phyloP scores from a whole-genome alignment of 176 grass and related monocot species.

The Oryza longistaminata region DNA sequence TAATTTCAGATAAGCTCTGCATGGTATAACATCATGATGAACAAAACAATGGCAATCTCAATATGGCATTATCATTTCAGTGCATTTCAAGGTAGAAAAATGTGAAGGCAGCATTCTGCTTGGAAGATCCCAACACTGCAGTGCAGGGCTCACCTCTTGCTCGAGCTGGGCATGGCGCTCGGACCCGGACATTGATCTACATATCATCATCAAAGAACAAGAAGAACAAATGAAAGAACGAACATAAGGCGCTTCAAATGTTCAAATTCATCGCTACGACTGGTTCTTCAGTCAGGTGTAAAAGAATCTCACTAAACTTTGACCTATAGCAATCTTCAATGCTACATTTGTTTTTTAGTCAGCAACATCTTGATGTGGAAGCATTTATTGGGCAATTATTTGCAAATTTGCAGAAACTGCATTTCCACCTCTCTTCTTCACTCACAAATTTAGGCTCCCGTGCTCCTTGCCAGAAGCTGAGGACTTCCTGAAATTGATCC shows the following conservation, averaged over 20 bases:
- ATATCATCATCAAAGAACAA: background rate
- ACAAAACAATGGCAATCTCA: background rate
- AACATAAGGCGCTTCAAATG: background rate
- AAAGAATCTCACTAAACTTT: background rate
- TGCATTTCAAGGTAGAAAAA: background rate
- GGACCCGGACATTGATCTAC: conserved; percentile 36
- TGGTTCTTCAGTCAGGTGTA: background rate
- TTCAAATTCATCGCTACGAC: background rate
- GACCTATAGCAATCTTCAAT: conserved; percentile 16
- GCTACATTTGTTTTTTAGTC: background rate
- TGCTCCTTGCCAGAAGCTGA: conserved; percentile 59
- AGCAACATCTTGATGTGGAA: conserved; percentile 19
- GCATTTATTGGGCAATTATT: conserved; percentile 47
- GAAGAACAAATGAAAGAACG: background rate
- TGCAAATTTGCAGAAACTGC: conserved; percentile 60
- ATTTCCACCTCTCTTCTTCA: conserved; percentile 78
- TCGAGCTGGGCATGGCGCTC: conserved; percentile 87
- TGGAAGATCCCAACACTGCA: background rate
- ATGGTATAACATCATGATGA: background rate
- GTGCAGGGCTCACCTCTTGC: conserved; percentile 56
- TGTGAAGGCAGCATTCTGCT: background rate
- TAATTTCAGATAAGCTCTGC: background rate
- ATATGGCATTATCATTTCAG: background rate
- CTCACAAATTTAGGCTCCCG: conserved; percentile 57
- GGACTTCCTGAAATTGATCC: conserved; percentile 53